Conservation (phyloP, 257 asterid genomes). For the Linaria vulgaris region DNA sequence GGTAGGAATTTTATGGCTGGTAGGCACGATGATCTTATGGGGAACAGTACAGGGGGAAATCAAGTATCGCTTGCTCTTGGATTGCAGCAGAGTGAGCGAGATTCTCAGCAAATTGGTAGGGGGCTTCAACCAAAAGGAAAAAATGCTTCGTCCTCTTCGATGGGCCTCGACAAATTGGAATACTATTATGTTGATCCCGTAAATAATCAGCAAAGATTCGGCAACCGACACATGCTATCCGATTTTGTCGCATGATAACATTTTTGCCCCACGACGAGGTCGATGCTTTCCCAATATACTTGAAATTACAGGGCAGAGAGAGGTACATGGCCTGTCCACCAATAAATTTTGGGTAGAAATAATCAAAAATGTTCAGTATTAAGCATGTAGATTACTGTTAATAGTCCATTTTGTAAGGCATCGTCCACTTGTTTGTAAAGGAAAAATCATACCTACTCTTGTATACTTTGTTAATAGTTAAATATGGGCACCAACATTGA, state of each 20-base stretch:
- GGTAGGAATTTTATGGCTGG: conserved; percentile 16
- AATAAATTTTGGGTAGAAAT: conserved; percentile 30
- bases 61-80: conserved; percentile 65
- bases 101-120: conserved; percentile 25
- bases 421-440: conserved; percentile 27
- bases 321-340: conserved; percentile 19
- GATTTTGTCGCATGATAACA: conserved; percentile 56
- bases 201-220: conserved; percentile 58
- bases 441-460: conserved; percentile 17
- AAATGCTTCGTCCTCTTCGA: conserved; percentile 30
- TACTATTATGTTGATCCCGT: conserved; percentile 46
- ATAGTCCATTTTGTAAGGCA: conserved; percentile 27
- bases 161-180: conserved; percentile 41
- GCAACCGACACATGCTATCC: conserved; percentile 43
- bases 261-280: neutral
- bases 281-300: neutral
- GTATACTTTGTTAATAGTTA: conserved; percentile 7
- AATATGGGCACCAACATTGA: conserved; percentile 1
- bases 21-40: conserved; percentile 24
- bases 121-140: conserved; percentile 28
- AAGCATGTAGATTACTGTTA: conserved; percentile 24
- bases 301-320: conserved; percentile 1
- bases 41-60: conserved; percentile 24
- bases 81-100: conserved; percentile 38
- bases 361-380: neutral